Percentiles rank a stretch among this genome's conserved stretches.
phyloP scores from a whole-genome alignment of 495 filamentous ascomycete genomes.

The Hypoxylon fragiforme region DNA sequence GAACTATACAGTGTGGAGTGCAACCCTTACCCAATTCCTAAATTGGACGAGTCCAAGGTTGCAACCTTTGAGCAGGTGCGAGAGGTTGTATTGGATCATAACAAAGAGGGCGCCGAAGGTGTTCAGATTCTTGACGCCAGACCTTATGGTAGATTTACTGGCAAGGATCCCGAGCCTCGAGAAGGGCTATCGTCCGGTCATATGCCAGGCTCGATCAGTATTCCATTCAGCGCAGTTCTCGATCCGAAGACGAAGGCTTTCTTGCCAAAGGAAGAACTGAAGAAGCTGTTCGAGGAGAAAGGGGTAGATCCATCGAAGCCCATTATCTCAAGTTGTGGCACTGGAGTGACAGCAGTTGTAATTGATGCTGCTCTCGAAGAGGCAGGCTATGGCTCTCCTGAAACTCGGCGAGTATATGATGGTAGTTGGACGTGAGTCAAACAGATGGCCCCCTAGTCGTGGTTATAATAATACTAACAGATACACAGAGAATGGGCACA shows the following conservation, averaged over 20 bases:
- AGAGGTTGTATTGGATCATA: constrained; percentile 70
- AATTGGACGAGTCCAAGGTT: constrained; percentile 53
- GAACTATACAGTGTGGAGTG: constrained; percentile 65
- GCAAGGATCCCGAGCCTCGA: constrained; percentile 84
- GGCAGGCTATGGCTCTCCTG: constrained; percentile 70
- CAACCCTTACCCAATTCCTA: constrained; percentile 57
- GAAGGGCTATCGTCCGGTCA: constrained; percentile 87
- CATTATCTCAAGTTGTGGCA: constrained; percentile 89
- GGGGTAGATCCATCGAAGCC: constrained; percentile 80
- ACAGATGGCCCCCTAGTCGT: background rate
- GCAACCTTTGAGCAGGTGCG: constrained; percentile 75
- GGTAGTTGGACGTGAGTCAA: constrained; percentile 94
- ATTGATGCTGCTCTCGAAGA: constrained; percentile 84
- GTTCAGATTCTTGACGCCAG: constrained; percentile 92
- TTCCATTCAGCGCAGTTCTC: constrained; percentile 78
- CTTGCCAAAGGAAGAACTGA: constrained; percentile 69
- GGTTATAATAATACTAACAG: constrained; percentile 12
- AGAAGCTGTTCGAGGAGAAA: constrained; percentile 72
- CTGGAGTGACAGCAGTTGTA: constrained; percentile 91
- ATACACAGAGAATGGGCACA: constrained; percentile 73
- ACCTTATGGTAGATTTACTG: constrained; percentile 75
- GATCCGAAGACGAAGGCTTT: constrained; percentile 82
- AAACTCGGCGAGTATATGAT: constrained; percentile 82
- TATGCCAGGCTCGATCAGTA: constrained; percentile 82
- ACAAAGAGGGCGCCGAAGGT: constrained; percentile 76